phyloP scores from a whole-genome alignment of 805 yeast species.

The Komagataella kurtzmanii region DNA sequence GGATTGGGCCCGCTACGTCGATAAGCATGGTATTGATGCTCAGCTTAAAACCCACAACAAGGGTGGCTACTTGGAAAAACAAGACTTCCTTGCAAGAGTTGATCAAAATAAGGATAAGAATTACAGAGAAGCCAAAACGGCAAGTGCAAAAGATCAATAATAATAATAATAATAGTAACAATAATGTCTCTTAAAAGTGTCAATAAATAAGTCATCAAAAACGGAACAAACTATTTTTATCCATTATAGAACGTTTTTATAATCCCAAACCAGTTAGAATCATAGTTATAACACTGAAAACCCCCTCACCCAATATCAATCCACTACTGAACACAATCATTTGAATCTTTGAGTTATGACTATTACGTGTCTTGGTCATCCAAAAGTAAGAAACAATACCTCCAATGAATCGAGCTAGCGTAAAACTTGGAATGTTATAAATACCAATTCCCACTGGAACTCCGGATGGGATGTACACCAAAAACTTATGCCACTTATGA shows the following conservation, averaged over 20 bases:
- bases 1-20: slow-evolving; percentile 94
- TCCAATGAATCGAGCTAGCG: slow-evolving; percentile 85
- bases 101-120: slow-evolving; percentile 43
- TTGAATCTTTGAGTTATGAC: slow-evolving; percentile 40
- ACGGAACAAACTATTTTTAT: background rate
- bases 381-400: slow-evolving; percentile 57
- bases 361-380: slow-evolving; percentile 22
- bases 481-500: slow-evolving; percentile 22
- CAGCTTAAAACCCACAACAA: slow-evolving; percentile 73
- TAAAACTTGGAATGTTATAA: slow-evolving; percentile 86
- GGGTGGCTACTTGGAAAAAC: slow-evolving; percentile 84
- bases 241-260: slow-evolving; percentile 32
- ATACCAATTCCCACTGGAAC: slow-evolving; percentile 97
- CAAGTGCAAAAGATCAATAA: slow-evolving; percentile 1
- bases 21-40: slow-evolving; percentile 69
- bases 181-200: too few species aligned
- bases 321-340: slow-evolving; percentile 89
- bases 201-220: background rate
- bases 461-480: slow-evolving; percentile 73
- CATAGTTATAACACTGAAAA: slow-evolving; percentile 76
- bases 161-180: too few species aligned
- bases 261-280: slow-evolving; percentile 54
- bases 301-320: slow-evolving; percentile 85
- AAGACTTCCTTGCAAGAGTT: slow-evolving; percentile 74
- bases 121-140: slow-evolving; percentile 24